phyloP scores from a whole-genome alignment of 1,284 basidiomycete genomes.

The Boletus semigastroideus region DNA sequence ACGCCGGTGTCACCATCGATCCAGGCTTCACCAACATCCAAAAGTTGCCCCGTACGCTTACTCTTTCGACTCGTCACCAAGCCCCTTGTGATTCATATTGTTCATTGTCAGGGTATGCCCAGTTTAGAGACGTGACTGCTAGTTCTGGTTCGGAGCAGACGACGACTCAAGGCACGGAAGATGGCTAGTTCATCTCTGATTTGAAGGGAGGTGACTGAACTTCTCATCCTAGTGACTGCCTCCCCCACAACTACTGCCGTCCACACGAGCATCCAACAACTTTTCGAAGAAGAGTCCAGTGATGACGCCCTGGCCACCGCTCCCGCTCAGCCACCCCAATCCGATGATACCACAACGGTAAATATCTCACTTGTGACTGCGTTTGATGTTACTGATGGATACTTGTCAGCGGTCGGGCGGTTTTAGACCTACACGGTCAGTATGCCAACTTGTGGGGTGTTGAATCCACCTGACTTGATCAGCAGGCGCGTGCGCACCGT shows the following conservation, averaged over 20 bases:
- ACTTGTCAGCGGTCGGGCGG: constrained; percentile 1
- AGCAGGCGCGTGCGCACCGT: constrained; percentile 51
- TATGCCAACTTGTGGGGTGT: neutral
- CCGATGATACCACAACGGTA: constrained; percentile 2
- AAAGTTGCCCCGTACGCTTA: constrained; percentile 64
- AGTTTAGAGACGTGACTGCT: constrained; percentile 33
- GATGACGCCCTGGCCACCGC: constrained; percentile 34
- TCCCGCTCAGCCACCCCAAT: constrained; percentile 8
- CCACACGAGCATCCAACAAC: neutral
- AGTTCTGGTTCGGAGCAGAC: constrained; percentile 3
- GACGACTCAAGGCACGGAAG: constrained; percentile 12
- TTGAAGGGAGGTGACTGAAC: neutral
- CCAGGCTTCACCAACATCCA: constrained; percentile 67
- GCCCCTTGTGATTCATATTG: constrained; percentile 27
- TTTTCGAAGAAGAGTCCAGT: constrained; percentile 27
- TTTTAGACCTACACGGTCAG: constrained; percentile 50
- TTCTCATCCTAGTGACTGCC: constrained; percentile 2
- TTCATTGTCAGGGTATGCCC: constrained; percentile 29
- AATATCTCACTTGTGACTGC: neutral
- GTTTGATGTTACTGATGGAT: neutral
- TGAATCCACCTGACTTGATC: neutral
- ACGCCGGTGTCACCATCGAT: constrained; percentile 69
- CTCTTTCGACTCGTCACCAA: neutral
- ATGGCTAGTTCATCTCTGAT: neutral
- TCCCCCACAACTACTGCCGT: neutral